Conservation (phyloP, 1,139 yeast species). For the Taphrina pruni region DNA sequence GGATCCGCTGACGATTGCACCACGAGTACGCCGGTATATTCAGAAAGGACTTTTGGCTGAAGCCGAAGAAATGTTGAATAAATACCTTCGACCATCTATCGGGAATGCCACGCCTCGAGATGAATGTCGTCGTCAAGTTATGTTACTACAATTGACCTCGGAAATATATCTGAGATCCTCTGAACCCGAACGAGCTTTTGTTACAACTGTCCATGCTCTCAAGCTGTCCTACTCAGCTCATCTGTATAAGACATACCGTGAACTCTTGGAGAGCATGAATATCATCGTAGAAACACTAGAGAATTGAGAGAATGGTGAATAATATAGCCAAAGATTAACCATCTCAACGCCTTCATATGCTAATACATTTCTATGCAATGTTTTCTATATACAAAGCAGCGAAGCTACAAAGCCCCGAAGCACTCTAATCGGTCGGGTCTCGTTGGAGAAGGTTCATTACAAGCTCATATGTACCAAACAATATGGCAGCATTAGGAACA, state of each 20-base stretch:
- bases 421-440: neutral
- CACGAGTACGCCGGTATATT: slow-evolving; percentile 27
- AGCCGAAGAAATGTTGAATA: slow-evolving; percentile 7
- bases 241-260: slow-evolving; percentile 9
- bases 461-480: slow-evolving; percentile 99
- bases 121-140: neutral
- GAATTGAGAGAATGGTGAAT: neutral
- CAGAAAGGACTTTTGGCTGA: neutral
- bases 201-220: neutral
- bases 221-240: neutral
- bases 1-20: slow-evolving; percentile 13
- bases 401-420: neutral
- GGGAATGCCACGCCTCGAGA: neutral
- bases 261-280: slow-evolving; percentile 7
- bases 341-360: neutral
- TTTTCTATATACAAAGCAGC: neutral
- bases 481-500: slow-evolving; percentile 95
- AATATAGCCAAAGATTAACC: neutral
- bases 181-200: slow-evolving; percentile 35
- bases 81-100: slow-evolving; percentile 1
- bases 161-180: slow-evolving; percentile 18
- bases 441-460: slow-evolving; percentile 52
- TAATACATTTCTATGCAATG: neutral
- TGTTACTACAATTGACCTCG: slow-evolving; percentile 7
- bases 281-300: neutral